phyloP scores from a whole-genome alignment of 768 basidiomycete genomes.

The Lentinula aciculospora region DNA sequence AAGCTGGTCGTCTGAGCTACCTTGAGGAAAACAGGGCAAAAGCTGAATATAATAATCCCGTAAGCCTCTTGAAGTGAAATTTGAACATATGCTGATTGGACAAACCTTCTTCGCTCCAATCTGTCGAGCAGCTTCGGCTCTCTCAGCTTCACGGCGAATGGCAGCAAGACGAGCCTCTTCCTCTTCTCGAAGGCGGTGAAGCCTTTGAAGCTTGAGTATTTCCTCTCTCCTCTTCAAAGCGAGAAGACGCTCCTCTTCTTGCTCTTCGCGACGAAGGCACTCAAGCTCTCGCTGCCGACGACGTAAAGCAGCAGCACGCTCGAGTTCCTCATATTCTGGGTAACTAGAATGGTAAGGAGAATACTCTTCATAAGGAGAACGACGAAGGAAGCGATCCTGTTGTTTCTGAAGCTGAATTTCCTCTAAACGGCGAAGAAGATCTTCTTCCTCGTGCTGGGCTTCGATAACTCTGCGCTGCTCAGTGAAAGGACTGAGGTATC shows the following conservation, averaged over 20 bases:
- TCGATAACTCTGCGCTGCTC: slow-evolving; percentile 28
- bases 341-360: background rate
- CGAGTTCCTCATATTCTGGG: background rate
- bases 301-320: background rate
- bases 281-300: slow-evolving; percentile 1
- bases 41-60: background rate
- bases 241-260: background rate
- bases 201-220: background rate
- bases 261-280: background rate
- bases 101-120: background rate
- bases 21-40: background rate
- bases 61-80: no score
- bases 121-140: background rate
- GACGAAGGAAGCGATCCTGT: background rate
- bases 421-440: slow-evolving; percentile 10
- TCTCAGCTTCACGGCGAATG: background rate
- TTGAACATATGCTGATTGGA: background rate
- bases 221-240: slow-evolving; percentile 2
- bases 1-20: background rate
- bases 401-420: slow-evolving; percentile 17
- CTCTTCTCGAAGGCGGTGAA: slow-evolving; percentile 1
- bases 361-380: background rate
- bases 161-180: slow-evolving; percentile 2
- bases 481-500: slow-evolving; percentile 31
- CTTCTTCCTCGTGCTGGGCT: slow-evolving; percentile 7